Conservation (phyloP, 2,329 filamentous ascomycete genomes). For the Xylariaceae sp. region DNA sequence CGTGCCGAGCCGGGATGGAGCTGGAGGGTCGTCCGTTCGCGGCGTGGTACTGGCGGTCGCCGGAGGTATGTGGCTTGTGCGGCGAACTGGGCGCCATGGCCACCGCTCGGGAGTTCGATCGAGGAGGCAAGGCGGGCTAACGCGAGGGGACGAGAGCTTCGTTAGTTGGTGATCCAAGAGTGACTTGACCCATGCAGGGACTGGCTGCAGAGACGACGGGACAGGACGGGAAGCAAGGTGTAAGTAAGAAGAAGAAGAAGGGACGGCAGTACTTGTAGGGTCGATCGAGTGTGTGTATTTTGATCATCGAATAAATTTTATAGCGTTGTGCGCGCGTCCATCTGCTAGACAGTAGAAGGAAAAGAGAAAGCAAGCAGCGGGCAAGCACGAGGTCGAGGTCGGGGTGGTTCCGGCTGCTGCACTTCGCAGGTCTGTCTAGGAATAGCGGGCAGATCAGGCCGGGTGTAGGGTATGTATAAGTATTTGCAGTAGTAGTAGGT, state of each 20-base stretch:
- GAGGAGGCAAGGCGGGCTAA: slow-evolving; percentile 8
- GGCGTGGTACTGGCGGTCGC: slow-evolving; percentile 37
- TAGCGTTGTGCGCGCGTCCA: neutral
- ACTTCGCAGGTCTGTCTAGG: neutral
- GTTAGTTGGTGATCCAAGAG: slow-evolving; percentile 1
- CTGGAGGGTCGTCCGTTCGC: slow-evolving; percentile 40
- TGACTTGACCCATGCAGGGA: neutral
- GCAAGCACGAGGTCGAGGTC: neutral
- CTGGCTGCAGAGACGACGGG: neutral
- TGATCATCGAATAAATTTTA: neutral
- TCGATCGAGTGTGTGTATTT: neutral
- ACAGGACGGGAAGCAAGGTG: neutral
- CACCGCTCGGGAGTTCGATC: slow-evolving; percentile 17
- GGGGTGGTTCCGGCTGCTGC: neutral
- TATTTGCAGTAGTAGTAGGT: neutral
- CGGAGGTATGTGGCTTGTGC: slow-evolving; percentile 21
- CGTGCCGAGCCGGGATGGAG: slow-evolving; percentile 39
- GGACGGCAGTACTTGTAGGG: neutral
- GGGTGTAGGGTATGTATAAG: neutral
- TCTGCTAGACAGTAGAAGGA: neutral
- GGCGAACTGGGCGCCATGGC: slow-evolving; percentile 37
- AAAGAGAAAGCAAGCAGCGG: neutral
- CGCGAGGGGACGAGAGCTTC: slow-evolving; percentile 9
- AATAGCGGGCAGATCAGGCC: neutral
- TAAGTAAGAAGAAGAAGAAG: neutral